Conservation (phyloP, 2,329 filamentous ascomycete species). For the Aschersonia sp. region DNA sequence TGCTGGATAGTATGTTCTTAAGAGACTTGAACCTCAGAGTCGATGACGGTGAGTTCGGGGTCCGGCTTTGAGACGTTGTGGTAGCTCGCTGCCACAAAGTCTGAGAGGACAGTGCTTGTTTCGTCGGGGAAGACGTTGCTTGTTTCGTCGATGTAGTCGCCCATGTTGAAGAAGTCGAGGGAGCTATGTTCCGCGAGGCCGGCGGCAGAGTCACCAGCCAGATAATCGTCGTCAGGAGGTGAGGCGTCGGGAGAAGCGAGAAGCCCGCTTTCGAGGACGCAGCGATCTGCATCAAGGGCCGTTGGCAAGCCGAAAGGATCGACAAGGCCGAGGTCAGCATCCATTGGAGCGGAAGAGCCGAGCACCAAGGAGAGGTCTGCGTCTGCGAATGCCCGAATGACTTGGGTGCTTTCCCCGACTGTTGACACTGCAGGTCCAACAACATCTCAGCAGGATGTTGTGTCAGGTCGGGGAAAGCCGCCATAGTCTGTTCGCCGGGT, state of each 20-base stretch:
- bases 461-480: slow-evolving; percentile 72
- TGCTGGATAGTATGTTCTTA: slow-evolving; percentile 56
- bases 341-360: slow-evolving; percentile 40
- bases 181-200: slow-evolving; percentile 24
- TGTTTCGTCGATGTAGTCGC: slow-evolving; percentile 38
- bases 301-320: slow-evolving; percentile 54
- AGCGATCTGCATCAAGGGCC: slow-evolving; percentile 58
- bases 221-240: slow-evolving; percentile 52
- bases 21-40: slow-evolving; percentile 47
- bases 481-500: slow-evolving; percentile 12
- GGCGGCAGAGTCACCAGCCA: slow-evolving; percentile 45
- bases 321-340: slow-evolving; percentile 53
- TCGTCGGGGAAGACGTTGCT: slow-evolving; percentile 21
- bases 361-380: slow-evolving; percentile 23
- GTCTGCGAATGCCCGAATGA: slow-evolving; percentile 29
- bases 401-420: slow-evolving; percentile 54
- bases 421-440: slow-evolving; percentile 99
- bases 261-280: slow-evolving; percentile 63
- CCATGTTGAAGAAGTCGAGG: slow-evolving; percentile 35
- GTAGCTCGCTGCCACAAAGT: slow-evolving; percentile 33
- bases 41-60: slow-evolving; percentile 35
- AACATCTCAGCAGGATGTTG: slow-evolving; percentile 99
- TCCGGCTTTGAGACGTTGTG: slow-evolving; percentile 38
- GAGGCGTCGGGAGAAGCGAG: slow-evolving; percentile 56
- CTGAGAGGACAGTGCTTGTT: slow-evolving; percentile 5